Conservation (phyloP, 345 rosid species). For the Ceriops tagal region DNA sequence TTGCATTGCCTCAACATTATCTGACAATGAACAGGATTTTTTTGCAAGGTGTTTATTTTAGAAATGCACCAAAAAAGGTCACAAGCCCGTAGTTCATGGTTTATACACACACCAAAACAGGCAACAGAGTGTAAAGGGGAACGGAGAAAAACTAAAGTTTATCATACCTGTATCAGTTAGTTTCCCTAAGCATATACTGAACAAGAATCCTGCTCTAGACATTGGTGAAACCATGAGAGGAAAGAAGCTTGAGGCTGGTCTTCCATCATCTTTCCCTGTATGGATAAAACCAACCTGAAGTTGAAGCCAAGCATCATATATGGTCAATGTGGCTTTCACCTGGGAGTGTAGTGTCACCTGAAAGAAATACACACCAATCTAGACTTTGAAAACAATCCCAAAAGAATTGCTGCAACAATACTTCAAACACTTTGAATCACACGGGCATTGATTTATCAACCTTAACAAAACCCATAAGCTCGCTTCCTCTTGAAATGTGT, state of each 20-base stretch:
- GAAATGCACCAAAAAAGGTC: neutral
- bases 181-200: conserved; percentile 62
- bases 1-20: conserved; percentile 36
- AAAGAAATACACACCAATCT: conserved; percentile 15
- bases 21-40: conserved; percentile 30
- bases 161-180: conserved; percentile 44
- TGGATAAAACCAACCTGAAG: conserved; percentile 91
- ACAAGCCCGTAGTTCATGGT: too few relatives aligned
- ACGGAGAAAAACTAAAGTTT: too few relatives aligned
- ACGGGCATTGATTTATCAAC: neutral
- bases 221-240: conserved; percentile 80
- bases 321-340: conserved; percentile 77
- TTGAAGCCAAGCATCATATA: conserved; percentile 88
- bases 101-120: too few relatives aligned
- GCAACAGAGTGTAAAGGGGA: too few relatives aligned
- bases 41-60: neutral
- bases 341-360: conserved; percentile 90
- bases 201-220: conserved; percentile 73
- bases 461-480: neutral
- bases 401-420: neutral
- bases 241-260: conserved; percentile 71
- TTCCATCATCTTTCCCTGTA: conserved; percentile 59
- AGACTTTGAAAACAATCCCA: conserved; percentile 1
- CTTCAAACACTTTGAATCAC: neutral
- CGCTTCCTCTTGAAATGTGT: neutral